Evolutionary conservation across 306 rosid genomes (phyloP), one percentile per base, ranked within the genome.

Genomic region (Hylodesmum podocarpum): DNA sequence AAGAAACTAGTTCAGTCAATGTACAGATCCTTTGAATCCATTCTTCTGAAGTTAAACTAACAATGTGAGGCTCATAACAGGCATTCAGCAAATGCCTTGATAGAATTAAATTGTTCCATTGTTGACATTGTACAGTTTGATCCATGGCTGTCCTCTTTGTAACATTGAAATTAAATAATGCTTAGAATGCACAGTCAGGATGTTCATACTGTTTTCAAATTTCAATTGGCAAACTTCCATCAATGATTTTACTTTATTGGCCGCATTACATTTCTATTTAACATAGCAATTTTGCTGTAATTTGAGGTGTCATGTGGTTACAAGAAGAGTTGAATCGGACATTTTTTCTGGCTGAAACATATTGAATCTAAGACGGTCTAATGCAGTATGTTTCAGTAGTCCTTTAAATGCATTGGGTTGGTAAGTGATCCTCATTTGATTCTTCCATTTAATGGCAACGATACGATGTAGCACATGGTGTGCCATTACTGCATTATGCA

Each of bases 11-110:
- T 59, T 57, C 68, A 68, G 88, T 82, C 68, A 4, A 69, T 84
- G 88, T 83, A 85, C 55, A 83, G 83, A 68, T 75, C 72, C 70
- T 55, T 40, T 78, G 82, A 78, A 51, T 78, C 78, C 76, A 72
- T 82, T 79, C 77, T 81, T 73, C 29, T 78, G 67, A 50, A 50
- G 78, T 63, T 81, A 61, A 46, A 39, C 49, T 33, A 24, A 59
- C 77, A 55, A 33, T 71, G 69, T 72, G 70, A 4, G 24, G 33
- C 59, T 64, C 78, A 83, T 50, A 46, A 51, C 71, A 66, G 67
- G 79, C 69, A 54, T 71, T 31, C 68, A 57, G 57, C 68, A 57
- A 65, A 51, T 70, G 68, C 65, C 61, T 67, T 47, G 34, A 55
- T 28, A 51, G 49, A 66, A 72, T 34, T 61, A 16, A 54, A 53